These are phyloP conservation scores for Pythium volutum DNA, from an alignment of 352 stramenopile genomes.

Conservation along the genomic window DNA sequence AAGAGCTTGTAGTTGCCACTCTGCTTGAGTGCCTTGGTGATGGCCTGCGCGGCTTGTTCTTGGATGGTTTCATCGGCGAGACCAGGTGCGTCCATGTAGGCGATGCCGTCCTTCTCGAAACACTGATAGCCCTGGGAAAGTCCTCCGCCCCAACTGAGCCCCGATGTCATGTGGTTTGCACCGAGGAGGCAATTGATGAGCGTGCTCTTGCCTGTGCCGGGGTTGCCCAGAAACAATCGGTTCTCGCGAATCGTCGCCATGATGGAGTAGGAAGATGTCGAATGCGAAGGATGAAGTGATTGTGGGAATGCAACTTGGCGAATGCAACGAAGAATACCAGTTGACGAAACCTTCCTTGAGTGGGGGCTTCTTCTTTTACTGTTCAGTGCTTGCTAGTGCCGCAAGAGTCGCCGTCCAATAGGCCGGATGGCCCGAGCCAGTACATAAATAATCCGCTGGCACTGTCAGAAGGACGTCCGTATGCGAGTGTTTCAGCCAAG, in stretches of 20 bases:
- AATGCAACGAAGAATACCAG: too few species aligned
- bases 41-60: conserved; percentile 7
- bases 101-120: conserved; percentile 9
- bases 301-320: too few species aligned
- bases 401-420: too few species aligned
- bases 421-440: too few species aligned
- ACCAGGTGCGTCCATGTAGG: conserved; percentile 29
- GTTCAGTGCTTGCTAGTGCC: too few species aligned
- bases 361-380: too few species aligned
- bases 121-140: conserved; percentile 16
- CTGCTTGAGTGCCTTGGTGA: conserved; percentile 22
- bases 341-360: too few species aligned
- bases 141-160: not conserved
- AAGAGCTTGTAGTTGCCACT: conserved; percentile 28
- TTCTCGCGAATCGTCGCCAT: not conserved
- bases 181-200: conserved; percentile 7
- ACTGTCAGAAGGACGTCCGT: too few species aligned
- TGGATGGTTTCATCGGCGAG: conserved; percentile 17
- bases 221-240: conserved; percentile 2
- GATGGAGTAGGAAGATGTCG: too few species aligned
- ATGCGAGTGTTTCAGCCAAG: too few species aligned
- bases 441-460: too few species aligned
- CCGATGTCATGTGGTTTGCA: not conserved
- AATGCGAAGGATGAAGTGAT: too few species aligned
- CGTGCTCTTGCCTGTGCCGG: conserved; percentile 6